Evolutionary conservation across 306 rosid species (phyloP).

Genomic region (Heteromeles arbutifolia): DNA sequence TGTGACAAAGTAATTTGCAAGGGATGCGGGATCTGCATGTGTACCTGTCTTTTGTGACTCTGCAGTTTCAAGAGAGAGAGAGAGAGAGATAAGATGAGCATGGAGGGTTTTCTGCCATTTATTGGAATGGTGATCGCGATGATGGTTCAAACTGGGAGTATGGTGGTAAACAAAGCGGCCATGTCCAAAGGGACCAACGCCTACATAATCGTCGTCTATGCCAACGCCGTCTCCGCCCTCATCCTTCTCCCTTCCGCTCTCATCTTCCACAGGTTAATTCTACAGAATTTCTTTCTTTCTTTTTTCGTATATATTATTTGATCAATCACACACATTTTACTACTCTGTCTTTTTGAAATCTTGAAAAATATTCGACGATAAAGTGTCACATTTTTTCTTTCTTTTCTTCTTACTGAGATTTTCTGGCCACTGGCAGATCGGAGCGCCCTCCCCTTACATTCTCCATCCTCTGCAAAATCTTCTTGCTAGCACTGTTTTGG

Average conservation of each 20-base stretch:
- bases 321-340: background rate
- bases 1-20: background rate
- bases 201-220: conserved; percentile 6
- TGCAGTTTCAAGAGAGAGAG: background rate
- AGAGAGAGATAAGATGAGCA: background rate
- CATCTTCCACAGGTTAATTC: background rate
- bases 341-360: no score
- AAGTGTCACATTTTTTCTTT: background rate
- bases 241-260: conserved; percentile 9
- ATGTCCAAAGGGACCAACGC: conserved; percentile 13
- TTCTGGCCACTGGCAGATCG: background rate
- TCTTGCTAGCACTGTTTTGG: conserved; percentile 7
- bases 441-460: background rate
- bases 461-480: conserved; percentile 8
- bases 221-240: conserved; percentile 1
- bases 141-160: conserved; percentile 27
- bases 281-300: background rate
- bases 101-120: conserved; percentile 15
- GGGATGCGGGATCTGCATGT: background rate
- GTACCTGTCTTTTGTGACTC: background rate
- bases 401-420: background rate
- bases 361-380: no score
- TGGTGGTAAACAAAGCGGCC: conserved; percentile 16
- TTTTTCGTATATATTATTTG: background rate
- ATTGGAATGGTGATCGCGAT: conserved; percentile 34